Percentiles rank a stretch among this genome's conserved stretches.
Conservation (phyloP, 805 yeast genomes). For the Wickerhamiella vanderwaltii region DNA sequence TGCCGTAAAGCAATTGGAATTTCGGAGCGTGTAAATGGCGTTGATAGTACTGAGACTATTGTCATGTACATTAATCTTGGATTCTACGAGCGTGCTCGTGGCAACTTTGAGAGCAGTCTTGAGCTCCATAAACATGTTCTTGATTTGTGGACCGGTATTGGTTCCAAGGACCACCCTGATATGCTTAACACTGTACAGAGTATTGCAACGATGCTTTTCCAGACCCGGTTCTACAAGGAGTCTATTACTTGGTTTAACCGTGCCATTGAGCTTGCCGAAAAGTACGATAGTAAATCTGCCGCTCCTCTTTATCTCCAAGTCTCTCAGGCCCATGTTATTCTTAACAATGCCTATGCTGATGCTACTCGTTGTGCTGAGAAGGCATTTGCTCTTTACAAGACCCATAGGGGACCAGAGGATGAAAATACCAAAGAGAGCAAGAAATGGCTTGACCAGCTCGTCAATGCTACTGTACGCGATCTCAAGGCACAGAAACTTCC, state of each 20-base stretch:
- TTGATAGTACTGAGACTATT: slow-evolving; percentile 66
- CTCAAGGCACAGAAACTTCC: slow-evolving; percentile 11
- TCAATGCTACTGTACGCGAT: slow-evolving; percentile 34
- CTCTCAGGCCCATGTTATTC: slow-evolving; percentile 46
- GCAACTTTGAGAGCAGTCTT: slow-evolving; percentile 48
- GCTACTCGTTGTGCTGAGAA: slow-evolving; percentile 38
- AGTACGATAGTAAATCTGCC: slow-evolving; percentile 49
- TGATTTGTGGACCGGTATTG: slow-evolving; percentile 44
- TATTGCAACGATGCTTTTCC: slow-evolving; percentile 47
- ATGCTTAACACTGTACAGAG: slow-evolving; percentile 50
- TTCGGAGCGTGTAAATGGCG: slow-evolving; percentile 69
- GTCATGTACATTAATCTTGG: slow-evolving; percentile 66
- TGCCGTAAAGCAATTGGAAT: slow-evolving; percentile 60
- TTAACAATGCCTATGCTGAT: slow-evolving; percentile 44
- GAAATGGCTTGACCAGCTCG: slow-evolving; percentile 50
- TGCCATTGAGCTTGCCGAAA: slow-evolving; percentile 40
- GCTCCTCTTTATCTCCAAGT: slow-evolving; percentile 58
- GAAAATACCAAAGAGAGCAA: slow-evolving; percentile 53
- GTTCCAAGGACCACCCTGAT: slow-evolving; percentile 59
- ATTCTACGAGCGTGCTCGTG: slow-evolving; percentile 49
- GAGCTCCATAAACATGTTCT: slow-evolving; percentile 50
- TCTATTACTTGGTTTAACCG: slow-evolving; percentile 43
- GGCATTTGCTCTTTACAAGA: slow-evolving; percentile 46
- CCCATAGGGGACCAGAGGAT: slow-evolving; percentile 55
- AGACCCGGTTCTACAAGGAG: slow-evolving; percentile 35